Evolutionary conservation across 768 basidiomycete species (phyloP).

Genomic region (Agrocybe chaxingu): DNA sequence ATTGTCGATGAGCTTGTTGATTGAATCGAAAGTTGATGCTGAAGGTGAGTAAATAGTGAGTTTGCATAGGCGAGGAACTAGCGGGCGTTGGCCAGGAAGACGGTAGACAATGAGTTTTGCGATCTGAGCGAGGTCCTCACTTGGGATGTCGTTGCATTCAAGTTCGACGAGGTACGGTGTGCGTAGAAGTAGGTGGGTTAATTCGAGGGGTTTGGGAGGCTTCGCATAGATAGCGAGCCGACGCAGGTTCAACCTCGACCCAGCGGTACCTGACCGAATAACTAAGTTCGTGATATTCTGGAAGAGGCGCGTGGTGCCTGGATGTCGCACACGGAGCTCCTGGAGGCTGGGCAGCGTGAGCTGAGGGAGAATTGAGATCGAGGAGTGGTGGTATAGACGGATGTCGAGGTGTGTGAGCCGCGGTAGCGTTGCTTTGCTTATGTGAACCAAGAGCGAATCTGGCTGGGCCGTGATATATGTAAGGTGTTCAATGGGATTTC

Average conservation of each 20-base stretch:
- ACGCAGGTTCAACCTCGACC: not conserved
- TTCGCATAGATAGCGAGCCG: not conserved
- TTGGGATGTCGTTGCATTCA: conserved; percentile 5
- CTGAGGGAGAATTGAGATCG: not conserved
- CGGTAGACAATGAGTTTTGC: not conserved
- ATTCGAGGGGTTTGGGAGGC: not conserved
- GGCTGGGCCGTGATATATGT: not conserved
- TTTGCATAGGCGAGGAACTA: not conserved
- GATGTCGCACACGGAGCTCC: not conserved
- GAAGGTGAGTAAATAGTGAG: not conserved
- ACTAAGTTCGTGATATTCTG: not conserved
- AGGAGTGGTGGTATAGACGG: not conserved
- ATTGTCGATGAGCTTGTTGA: no score
- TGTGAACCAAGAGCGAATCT: not conserved
- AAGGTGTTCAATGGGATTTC: not conserved
- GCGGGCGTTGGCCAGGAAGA: not conserved
- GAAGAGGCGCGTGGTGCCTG: not conserved
- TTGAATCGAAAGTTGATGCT: no score
- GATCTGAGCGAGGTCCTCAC: not conserved
- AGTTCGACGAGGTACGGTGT: not conserved
- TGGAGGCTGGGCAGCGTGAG: not conserved
- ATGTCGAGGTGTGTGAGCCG: not conserved
- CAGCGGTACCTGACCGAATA: not conserved
- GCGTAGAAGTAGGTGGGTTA: not conserved
- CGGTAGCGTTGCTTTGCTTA: not conserved